Evolutionary conservation across 345 rosid species (phyloP), one percentile per base, ranked within the genome.

Genomic region (Ceriops decandra): DNA sequence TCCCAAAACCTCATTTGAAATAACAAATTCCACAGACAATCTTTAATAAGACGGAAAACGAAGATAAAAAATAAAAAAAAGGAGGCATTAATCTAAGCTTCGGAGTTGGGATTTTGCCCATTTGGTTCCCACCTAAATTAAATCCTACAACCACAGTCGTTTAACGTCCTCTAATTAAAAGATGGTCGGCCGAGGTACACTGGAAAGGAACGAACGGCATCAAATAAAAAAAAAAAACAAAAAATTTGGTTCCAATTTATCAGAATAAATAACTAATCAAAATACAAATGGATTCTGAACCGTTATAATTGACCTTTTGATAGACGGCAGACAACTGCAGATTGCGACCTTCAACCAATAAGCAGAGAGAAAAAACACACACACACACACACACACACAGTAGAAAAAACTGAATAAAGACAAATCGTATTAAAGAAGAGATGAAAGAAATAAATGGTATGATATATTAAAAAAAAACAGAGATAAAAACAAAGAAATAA

Each of bases 401-500:
- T n/a, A 36, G 13, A 10, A 38, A 21, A n/a, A 16, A 22, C 58
- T 22, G 58, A 21, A 54, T 22, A 17, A 19, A 5, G 35, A 28
- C 47, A 60, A 28, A 28, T 28, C 30, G 30, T 28, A 13, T 1
- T 0, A 7, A 7, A 33, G 36, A 68, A 27, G 33, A 36, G 51
- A 64, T 13, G 8, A 20, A 73, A 57, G 22, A 51, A 32, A 72
- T 56, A 70, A 31, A 74, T 54, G 3, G 85, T 83, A 85, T 81
- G 83, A 81, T 79, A 28, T 28, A 28, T 28, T 28, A 28, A 28
- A 28, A 28, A 28, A 28, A 28, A 28, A 28, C 24, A 70, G 78
- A 74, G 75, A 74, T 79, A 76, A 81, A 78, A 78, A 78, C 76
- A 68, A 71, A 52, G 61, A 30, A 27, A 65, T 8, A 54, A 53